Base-by-base conservation (phyloP, 2,329 filamentous ascomycete species). In the Rhinocladiella mackenziei region DNA sequence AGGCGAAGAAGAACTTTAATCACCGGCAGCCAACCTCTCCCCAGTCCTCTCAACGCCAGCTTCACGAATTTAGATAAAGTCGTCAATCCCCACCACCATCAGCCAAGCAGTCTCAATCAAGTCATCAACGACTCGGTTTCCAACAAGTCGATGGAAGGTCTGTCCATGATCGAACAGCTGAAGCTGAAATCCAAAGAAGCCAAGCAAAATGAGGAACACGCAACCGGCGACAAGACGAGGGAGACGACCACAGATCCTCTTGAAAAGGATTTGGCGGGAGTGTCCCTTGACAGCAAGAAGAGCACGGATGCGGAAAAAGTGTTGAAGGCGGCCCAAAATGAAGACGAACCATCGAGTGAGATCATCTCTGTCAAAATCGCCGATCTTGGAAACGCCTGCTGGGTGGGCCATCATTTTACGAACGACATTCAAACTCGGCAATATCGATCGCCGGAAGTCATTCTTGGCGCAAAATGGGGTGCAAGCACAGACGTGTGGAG, bases 401-500 rank as follows among this genome's bases (percentile, higher is more conserved):
- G 92, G 92, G 89, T 95, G 19, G 89, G 89, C 55, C 92, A 98
- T 64, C 92, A 98, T 68, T 98, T 98, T 69, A 98, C 92, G 62
- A 96, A 98, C 63, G 92, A 98, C 64, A 98, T 98, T 60, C 92
- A 98, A 65, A 98, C 92, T 6, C 78, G 92, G 60, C 92, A 98
- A 68, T 98, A 98, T 67, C 78, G 92, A 45, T 97, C 92, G 1
- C 92, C 92, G 1, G 92, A 98, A 68, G 92, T 98, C 44, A 97
- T 98, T 49, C 73, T 98, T 14, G 92, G 92, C 28, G 81, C 89
- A 2, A 97, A 97, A 72, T 98, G 92, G 92, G 92, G 92, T 56
- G 92, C 92, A n/a, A 97, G 91, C 63, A 97, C 92, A 1, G 92
- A 98, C 67, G 86, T 97, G 5, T 98, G 92, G 92, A 97, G 91